phyloP scores from a whole-genome alignment of 768 basidiomycete species.

The Tubosaeta sp. region DNA sequence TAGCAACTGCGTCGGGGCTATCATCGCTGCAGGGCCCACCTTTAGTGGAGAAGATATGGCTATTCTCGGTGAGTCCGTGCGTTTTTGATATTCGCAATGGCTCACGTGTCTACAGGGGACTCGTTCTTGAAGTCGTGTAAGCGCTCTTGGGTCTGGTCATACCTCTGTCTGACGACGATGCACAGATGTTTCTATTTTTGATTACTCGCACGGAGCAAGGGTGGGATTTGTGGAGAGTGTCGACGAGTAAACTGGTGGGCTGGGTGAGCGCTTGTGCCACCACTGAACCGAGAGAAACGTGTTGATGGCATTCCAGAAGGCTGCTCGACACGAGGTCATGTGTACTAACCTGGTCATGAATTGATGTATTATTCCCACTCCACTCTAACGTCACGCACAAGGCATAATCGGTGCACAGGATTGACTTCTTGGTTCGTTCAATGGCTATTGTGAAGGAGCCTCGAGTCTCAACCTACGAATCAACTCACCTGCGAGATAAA shows the following conservation, averaged over 20 bases:
- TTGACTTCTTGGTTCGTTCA: neutral
- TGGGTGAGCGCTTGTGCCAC: neutral
- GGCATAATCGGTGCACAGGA: too few species aligned
- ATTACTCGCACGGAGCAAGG: conserved; percentile 49
- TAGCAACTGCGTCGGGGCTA: conserved; percentile 49
- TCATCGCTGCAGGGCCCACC: conserved; percentile 36
- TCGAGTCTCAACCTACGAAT: too few species aligned
- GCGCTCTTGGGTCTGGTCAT: conserved; percentile 10
- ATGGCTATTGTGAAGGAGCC: too few species aligned
- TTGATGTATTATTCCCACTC: neutral
- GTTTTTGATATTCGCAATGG: too few species aligned
- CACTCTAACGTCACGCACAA: too few species aligned
- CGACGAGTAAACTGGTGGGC: conserved; percentile 31
- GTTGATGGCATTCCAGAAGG: too few species aligned
- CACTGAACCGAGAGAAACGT: neutral
- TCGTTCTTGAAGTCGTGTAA: conserved; percentile 66
- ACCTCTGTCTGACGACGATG: neutral
- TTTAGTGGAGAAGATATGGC: neutral
- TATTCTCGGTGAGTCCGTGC: conserved; percentile 18
- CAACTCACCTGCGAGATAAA: too few species aligned
- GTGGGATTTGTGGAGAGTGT: conserved; percentile 58
- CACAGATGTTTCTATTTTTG: conserved; percentile 58
- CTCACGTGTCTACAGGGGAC: conserved; percentile 36
- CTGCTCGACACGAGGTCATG: neutral
- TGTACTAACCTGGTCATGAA: neutral